Evolutionary conservation across 2,329 filamentous ascomycete species (phyloP), one percentile per base, ranked within the genome.

Genomic region (Alternaria conjuncta): DNA sequence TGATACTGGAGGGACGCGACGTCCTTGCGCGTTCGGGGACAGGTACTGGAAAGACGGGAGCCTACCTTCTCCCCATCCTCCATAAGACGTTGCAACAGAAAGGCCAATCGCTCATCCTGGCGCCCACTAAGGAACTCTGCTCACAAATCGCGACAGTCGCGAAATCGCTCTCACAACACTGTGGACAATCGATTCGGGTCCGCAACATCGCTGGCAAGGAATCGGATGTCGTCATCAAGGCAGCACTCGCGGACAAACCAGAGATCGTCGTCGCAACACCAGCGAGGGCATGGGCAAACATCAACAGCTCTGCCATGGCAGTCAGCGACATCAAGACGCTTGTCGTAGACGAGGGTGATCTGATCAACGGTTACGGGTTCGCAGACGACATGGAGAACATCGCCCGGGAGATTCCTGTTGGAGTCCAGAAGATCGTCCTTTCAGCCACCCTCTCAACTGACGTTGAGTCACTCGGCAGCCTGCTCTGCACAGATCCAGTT

Each of bases 21-120:
- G 89, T 99, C 51, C 85, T 98, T 43, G 94, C 94, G 58, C 94
- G 95, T 76, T 93, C 95, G 41, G 96, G 95, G 80, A 98, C 96
- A 6, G 96, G 96, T 12, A 97, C 94, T 5, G 96, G 96, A 71
- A 99, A 99, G 85, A 99, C 96, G 11, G 93, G 93, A n/a, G 95
- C 96, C 54, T 98, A 98, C 78, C 84, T 97, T 7, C 86, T 99
- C 45, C 96, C 96, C 2, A 86, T 97, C n/a, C 82, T 99, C 15
- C 92, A 97, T 71, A 87, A 88, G 36, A 92, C 97, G 65, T 83
- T 99, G 60, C 92, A 91, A 77, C 88, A 88, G 69, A 97, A 97
- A 81, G 88, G 83, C 57, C 88, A 92, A 4, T 90, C 89, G n/a
- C 87, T 99, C 20, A 92, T 99, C 62, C 89, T 99, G 13, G 94